A percentile compares a stretch with the other conserved stretches of the same genome.
Conservation (phyloP, 2,329 filamentous ascomycete species). For the Stachybotrys chartarum region DNA sequence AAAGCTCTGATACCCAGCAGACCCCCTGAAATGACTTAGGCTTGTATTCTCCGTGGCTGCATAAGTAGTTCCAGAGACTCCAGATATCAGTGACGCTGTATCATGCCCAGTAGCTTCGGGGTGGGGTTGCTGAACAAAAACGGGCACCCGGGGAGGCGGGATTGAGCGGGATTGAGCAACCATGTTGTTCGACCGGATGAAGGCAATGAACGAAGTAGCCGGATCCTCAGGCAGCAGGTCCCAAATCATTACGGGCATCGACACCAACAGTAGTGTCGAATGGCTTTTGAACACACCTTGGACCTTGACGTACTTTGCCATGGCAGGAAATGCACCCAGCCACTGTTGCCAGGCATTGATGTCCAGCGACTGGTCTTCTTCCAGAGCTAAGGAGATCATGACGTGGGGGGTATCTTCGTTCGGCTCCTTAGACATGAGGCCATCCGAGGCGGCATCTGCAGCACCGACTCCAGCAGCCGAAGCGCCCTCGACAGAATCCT, state of each 20-base stretch:
- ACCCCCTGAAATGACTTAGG: constrained; percentile 10
- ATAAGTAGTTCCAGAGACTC: constrained; percentile 25
- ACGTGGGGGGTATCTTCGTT: constrained; percentile 52
- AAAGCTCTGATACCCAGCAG: constrained; percentile 12
- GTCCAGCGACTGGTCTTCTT: constrained; percentile 49
- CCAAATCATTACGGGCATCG: constrained; percentile 53
- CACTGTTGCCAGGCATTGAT: constrained; percentile 54
- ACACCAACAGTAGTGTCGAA: constrained; percentile 50
- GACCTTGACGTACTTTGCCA: constrained; percentile 54
- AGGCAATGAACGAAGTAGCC: constrained; percentile 51
- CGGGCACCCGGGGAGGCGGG: constrained; percentile 12
- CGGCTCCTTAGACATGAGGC: constrained; percentile 32
- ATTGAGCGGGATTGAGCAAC: constrained; percentile 22
- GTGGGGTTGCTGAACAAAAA: constrained; percentile 13
- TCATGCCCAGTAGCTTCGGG: constrained; percentile 12
- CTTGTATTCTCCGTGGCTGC: constrained; percentile 19
- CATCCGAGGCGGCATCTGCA: constrained; percentile 17
- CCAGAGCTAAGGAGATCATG: constrained; percentile 52
- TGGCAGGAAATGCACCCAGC: constrained; percentile 46
- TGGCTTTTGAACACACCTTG: constrained; percentile 56
- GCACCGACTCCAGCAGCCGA: constrained; percentile 8
- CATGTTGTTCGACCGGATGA: constrained; percentile 52
- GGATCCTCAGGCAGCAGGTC: constrained; percentile 50
- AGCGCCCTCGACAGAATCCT: constrained; percentile 6
- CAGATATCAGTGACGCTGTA: constrained; percentile 20